Percentiles rank a stretch among this genome's conserved stretches.
Conservation (phyloP, 164 flowering plant species). For the Hamamelis virginiana region DNA sequence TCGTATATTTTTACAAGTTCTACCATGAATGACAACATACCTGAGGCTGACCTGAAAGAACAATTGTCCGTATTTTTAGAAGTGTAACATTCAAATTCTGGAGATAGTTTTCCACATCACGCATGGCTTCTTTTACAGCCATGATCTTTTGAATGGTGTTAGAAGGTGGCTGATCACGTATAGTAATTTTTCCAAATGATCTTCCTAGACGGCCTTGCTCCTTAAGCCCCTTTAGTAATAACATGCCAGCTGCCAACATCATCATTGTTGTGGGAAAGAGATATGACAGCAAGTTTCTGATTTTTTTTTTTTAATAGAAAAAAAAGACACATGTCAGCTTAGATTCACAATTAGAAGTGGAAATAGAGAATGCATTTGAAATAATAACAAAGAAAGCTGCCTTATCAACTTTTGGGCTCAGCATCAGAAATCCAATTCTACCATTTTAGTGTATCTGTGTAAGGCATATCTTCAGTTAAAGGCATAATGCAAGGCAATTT, state of each 20-base stretch:
- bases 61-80: constrained; percentile 74
- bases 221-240: constrained; percentile 77
- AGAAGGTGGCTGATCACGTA: constrained; percentile 92
- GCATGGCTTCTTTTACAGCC: constrained; percentile 88
- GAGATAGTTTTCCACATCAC: constrained; percentile 69
- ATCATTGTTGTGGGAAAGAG: constrained; percentile 62
- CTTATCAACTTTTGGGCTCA: too few relatives aligned
- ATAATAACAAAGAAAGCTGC: too few relatives aligned
- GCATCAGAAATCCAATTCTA: too few relatives aligned
- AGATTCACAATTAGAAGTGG: too few relatives aligned
- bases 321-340: too few relatives aligned
- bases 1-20: background rate
- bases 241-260: constrained; percentile 59
- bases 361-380: too few relatives aligned
- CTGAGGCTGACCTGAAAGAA: constrained; percentile 94
- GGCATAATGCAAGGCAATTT: too few relatives aligned
- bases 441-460: too few relatives aligned
- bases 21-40: constrained; percentile 31
- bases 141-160: constrained; percentile 90
- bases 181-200: constrained; percentile 78
- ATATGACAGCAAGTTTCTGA: constrained; percentile 78
- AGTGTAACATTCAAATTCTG: constrained; percentile 78
- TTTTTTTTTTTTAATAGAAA: background rate
- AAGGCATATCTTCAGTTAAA: too few relatives aligned
- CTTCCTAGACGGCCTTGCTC: constrained; percentile 94